Conservation (phyloP, 345 rosid genomes). For the Theobroma cacao region DNA sequence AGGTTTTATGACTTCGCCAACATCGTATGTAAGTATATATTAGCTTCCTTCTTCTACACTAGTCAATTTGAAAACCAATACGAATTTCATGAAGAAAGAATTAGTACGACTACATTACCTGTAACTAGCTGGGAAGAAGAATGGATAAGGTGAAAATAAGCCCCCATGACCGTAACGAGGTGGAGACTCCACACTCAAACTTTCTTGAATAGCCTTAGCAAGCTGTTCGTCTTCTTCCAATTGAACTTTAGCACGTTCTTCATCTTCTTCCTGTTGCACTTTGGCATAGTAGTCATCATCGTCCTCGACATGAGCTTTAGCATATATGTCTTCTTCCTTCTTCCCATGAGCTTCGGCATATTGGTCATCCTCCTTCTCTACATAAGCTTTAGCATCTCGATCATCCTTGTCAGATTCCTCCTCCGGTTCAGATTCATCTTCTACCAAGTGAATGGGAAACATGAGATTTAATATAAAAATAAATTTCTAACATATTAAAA, state of each 20-base stretch:
- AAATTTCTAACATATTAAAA: not conserved
- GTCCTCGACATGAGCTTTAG: conserved; percentile 41
- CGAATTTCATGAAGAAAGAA: not conserved
- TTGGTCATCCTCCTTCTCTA: conserved; percentile 45
- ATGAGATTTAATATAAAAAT: conserved; percentile 2
- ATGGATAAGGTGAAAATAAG: conserved; percentile 51
- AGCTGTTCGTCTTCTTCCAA: conserved; percentile 90
- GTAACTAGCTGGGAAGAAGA: conserved; percentile 49
- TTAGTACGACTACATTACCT: conserved; percentile 42
- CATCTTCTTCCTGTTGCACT: conserved; percentile 32
- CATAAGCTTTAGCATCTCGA: conserved; percentile 30
- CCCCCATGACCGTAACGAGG: conserved; percentile 47
- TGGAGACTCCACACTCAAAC: conserved; percentile 56
- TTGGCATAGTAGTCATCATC: conserved; percentile 41
- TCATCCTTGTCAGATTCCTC: conserved; percentile 43
- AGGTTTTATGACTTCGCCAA: not conserved
- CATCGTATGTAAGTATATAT: not conserved
- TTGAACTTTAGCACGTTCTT: conserved; percentile 41
- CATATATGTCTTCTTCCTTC: conserved; percentile 42
- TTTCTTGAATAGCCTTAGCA: conserved; percentile 89
- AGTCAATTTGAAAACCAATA: not conserved
- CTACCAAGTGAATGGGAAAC: conserved; percentile 27
- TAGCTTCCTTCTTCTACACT: not conserved
- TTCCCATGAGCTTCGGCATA: conserved; percentile 24
- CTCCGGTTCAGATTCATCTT: conserved; percentile 47